phyloP scores from a whole-genome alignment of 768 basidiomycete genomes.

The Trametes meyenii region DNA sequence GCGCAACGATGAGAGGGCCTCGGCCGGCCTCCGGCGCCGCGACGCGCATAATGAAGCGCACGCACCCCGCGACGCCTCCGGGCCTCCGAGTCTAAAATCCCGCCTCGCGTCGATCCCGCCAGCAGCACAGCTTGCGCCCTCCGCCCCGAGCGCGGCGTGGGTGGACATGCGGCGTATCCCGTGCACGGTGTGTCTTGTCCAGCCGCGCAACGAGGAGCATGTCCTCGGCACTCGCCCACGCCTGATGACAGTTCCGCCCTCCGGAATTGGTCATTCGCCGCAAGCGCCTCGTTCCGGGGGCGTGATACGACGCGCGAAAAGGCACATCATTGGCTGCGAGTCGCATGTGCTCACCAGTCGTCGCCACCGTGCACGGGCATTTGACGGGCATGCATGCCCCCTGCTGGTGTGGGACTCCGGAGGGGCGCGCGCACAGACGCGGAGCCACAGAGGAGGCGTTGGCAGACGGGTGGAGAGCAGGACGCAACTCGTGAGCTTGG shows the following conservation, averaged over 20 bases:
- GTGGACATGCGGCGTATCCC: not conserved
- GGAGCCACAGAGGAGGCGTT: slow-evolving; percentile 2
- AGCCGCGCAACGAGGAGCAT: not conserved
- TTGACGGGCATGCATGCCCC: not conserved
- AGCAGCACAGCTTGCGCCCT: slow-evolving; percentile 16
- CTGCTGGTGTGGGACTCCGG: not conserved
- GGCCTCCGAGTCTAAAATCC: not conserved
- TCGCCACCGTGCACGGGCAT: not conserved
- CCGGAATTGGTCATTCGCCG: slow-evolving; percentile 2
- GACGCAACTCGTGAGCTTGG: slow-evolving; percentile 9
- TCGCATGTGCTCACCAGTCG: slow-evolving; percentile 3
- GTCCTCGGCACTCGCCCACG: not conserved
- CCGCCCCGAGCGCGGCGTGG: not conserved
- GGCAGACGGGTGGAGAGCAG: slow-evolving; percentile 6
- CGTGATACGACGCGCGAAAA: slow-evolving; percentile 2
- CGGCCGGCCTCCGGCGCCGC: slow-evolving; percentile 10
- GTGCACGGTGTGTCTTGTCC: not conserved
- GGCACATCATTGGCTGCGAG: slow-evolving; percentile 10
- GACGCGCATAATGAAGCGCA: not conserved
- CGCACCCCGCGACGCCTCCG: not conserved
- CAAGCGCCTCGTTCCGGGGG: not conserved
- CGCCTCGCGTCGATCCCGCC: not conserved
- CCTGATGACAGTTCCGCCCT: slow-evolving; percentile 9
- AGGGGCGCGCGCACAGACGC: not conserved
- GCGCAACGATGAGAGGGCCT: not conserved